Percentiles rank a stretch among this genome's conserved stretches.
phyloP scores from a whole-genome alignment of 2,329 filamentous ascomycete genomes.

The Huntiella decipiens region DNA sequence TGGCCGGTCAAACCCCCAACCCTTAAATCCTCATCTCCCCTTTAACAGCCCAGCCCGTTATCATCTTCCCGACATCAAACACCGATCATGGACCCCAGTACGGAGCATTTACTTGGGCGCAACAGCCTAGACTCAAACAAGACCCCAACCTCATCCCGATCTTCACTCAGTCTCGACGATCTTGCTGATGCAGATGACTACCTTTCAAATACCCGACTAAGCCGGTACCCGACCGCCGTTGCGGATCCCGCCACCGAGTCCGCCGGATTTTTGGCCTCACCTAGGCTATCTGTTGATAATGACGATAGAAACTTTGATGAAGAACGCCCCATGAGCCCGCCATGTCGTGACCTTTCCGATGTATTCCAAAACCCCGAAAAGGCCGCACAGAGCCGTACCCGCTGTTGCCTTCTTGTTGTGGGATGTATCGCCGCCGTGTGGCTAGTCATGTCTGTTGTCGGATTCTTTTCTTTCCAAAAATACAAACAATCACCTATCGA shows the following conservation, averaged over 20 bases:
- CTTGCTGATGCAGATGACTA: background rate
- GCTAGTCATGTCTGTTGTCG: conserved; percentile 23
- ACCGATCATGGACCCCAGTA: background rate
- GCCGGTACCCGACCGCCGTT: background rate
- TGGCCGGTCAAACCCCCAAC: no score
- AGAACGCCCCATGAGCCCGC: background rate
- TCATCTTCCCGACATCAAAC: background rate
- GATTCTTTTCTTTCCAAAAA: conserved; percentile 30
- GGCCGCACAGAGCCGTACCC: background rate
- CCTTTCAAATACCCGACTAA: conserved; percentile 2
- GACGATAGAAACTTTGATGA: background rate
- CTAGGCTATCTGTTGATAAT: background rate
- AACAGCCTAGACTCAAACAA: background rate
- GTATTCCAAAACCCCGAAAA: conserved; percentile 2
- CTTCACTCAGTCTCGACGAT: conserved; percentile 1
- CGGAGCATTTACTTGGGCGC: background rate
- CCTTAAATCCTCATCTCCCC: no score
- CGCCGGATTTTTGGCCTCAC: background rate
- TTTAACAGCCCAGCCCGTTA: no score
- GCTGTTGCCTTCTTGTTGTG: conserved; percentile 1
- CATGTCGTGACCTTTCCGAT: background rate
- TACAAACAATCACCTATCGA: conserved; percentile 28
- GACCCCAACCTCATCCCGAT: background rate
- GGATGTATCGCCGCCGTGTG: conserved; percentile 18
- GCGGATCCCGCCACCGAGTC: background rate